Evolutionary conservation across 305 asterid species (phyloP).

Genomic region (Fraxinus velutina): DNA sequence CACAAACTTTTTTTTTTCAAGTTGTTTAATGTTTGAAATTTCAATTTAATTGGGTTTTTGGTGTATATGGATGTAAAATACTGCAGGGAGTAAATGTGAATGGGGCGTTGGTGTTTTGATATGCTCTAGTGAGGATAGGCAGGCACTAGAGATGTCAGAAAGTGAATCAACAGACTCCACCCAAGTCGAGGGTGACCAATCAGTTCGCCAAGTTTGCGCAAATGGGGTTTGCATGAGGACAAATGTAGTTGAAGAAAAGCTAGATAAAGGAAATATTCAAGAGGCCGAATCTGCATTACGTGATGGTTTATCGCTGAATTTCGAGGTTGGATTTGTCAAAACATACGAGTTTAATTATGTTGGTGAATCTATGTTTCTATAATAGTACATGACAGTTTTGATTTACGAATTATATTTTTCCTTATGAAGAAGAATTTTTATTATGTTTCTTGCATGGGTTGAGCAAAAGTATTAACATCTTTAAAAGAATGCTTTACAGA

Average conservation of each 20-base stretch:
- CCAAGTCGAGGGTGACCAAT: conserved; percentile 44
- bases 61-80: not conserved
- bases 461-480: conserved; percentile 2
- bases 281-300: conserved; percentile 95
- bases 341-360: not conserved
- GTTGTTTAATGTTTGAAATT: conserved; percentile 8
- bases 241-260: conserved; percentile 70
- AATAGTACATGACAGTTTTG: conserved; percentile 8
- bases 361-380: conserved; percentile 2
- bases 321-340: conserved; percentile 55
- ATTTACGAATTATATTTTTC: not conserved
- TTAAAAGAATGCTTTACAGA: conserved; percentile 1
- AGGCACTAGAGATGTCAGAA: conserved; percentile 56
- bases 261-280: conserved; percentile 87
- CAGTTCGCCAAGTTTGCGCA: conserved; percentile 60
- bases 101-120: conserved; percentile 40
- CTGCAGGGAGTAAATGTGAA: conserved; percentile 29
- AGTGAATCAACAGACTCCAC: conserved; percentile 43
- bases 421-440: not conserved
- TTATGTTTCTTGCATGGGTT: not conserved
- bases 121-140: conserved; percentile 29
- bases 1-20: not conserved
- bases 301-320: conserved; percentile 86
- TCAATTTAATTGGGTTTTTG: not conserved
- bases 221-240: conserved; percentile 79